Evolutionary conservation across 176 grass and related monocot genomes (phyloP).

Genomic region (Aegilops bicornis): DNA sequence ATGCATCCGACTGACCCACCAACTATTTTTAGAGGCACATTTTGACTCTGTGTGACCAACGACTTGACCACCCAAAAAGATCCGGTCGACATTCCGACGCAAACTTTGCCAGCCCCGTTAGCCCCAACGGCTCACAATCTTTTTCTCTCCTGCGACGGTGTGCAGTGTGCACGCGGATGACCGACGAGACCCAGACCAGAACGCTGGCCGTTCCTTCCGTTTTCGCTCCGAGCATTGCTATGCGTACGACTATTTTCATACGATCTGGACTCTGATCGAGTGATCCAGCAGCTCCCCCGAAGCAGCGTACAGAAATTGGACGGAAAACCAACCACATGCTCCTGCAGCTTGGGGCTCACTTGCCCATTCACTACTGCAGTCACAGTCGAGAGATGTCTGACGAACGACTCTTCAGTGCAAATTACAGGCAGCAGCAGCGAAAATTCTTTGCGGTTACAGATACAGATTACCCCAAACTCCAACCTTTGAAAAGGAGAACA

Average conservation of each 20-base stretch:
- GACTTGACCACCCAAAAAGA: neutral
- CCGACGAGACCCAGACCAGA: constrained; percentile 15
- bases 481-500: neutral
- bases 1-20: neutral
- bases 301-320: neutral
- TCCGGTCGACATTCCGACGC: neutral
- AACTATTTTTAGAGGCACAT: neutral
- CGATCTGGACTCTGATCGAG: neutral
- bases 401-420: neutral
- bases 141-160: neutral
- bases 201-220: neutral
- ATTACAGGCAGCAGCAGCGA: neutral
- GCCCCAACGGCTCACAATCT: neutral
- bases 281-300: neutral
- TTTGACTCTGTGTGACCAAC: neutral
- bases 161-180: constrained; percentile 40
- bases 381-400: neutral
- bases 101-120: neutral
- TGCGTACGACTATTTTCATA: too few species aligned
- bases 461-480: neutral
- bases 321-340: neutral
- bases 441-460: neutral
- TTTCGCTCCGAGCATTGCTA: too few species aligned
- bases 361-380: neutral
- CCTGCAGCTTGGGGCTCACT: neutral